Conservation (phyloP, 441 rosid genomes). For the Pelargonium cotyledonis region DNA sequence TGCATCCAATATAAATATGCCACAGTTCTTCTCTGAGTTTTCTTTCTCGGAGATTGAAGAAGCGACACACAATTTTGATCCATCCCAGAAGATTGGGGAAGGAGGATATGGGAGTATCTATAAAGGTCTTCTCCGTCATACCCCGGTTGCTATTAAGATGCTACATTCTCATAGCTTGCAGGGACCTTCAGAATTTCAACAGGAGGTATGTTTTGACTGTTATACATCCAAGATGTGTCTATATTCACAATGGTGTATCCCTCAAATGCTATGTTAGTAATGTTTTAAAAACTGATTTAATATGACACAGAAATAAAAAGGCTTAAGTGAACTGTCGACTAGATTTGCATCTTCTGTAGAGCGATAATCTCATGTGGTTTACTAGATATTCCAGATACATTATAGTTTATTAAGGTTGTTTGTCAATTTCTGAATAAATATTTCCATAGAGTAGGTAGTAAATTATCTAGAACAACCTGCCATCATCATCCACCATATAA, state of each 20-base stretch:
- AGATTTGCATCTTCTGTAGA: too few species aligned
- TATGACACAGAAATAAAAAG: too few species aligned
- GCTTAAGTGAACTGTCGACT: too few species aligned
- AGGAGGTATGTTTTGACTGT: conserved; percentile 57
- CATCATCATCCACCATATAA: too few species aligned
- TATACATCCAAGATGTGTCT: conserved; percentile 1
- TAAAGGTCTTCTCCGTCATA: conserved; percentile 56
- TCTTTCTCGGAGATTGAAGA: conserved; percentile 65
- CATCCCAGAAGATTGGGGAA: conserved; percentile 75
- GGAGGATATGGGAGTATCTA: conserved; percentile 95
- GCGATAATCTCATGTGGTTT: too few species aligned
- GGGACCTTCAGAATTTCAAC: conserved; percentile 80
- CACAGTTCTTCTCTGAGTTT: conserved; percentile 65
- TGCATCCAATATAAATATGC: conserved; percentile 38
- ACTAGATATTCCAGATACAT: too few species aligned
- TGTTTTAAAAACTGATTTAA: too few species aligned
- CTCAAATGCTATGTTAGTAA: neutral
- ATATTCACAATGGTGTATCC: neutral
- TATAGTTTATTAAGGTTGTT: too few species aligned
- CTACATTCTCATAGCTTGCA: conserved; percentile 67
- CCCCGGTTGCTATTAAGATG: conserved; percentile 75
- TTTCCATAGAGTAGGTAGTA: too few species aligned
- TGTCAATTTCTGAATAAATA: too few species aligned
- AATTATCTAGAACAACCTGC: too few species aligned
- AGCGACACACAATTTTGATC: conserved; percentile 67